Evolutionary conservation across 306 rosid genomes (phyloP).

Genomic region (Inga oerstediana): DNA sequence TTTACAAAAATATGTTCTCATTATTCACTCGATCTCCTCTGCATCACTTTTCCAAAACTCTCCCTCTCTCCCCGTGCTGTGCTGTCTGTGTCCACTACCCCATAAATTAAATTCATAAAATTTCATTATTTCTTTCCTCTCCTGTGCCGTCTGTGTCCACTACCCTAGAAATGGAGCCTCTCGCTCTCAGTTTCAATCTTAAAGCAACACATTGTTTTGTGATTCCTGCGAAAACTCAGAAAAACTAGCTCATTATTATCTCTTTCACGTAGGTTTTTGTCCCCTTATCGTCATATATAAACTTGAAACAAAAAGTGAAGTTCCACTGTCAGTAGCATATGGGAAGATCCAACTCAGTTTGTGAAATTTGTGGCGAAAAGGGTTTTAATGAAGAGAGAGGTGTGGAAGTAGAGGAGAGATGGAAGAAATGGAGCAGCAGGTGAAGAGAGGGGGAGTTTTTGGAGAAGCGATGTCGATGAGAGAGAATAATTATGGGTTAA

Average conservation of each 20-base stretch:
- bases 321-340: constrained; percentile 4
- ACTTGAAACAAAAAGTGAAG: constrained; percentile 39
- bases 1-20: too few species aligned
- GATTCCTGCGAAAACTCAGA: constrained; percentile 29
- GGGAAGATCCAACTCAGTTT: constrained; percentile 27
- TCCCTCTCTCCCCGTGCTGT: too few species aligned
- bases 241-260: constrained; percentile 32
- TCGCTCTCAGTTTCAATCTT: constrained; percentile 44
- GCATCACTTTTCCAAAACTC: too few species aligned
- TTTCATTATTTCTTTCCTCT: neutral
- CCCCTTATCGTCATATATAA: constrained; percentile 27
- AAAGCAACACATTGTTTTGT: constrained; percentile 30
- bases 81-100: too few species aligned
- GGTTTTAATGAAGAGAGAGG: constrained; percentile 9
- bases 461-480: too few species aligned
- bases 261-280: constrained; percentile 35
- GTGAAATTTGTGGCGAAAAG: constrained; percentile 48
- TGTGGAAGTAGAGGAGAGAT: too few species aligned
- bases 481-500: too few species aligned
- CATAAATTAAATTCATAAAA: neutral
- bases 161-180: constrained; percentile 49
- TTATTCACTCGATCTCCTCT: too few species aligned
- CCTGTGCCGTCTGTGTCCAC: neutral
- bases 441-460: too few species aligned
- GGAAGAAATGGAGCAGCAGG: too few species aligned